These are phyloP conservation scores for Saccharomycopsis javanensis DNA, from an alignment of 805 yeast genomes.

Conservation along the genomic window DNA sequence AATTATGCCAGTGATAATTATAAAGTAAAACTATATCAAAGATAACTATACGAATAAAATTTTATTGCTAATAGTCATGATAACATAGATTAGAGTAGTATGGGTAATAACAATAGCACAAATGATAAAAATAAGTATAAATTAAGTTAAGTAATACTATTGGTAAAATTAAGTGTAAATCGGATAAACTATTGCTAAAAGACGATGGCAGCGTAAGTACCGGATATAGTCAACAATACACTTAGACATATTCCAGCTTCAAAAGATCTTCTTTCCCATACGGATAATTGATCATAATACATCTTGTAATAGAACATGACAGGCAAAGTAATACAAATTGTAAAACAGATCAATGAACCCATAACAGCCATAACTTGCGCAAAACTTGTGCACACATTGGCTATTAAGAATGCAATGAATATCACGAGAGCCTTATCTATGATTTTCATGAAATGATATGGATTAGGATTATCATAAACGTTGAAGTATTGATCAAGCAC, in stretches of 20 bases:
- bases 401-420: conserved; percentile 13
- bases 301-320: conserved; percentile 50
- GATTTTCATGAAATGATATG: conserved; percentile 13
- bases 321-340: conserved; percentile 65
- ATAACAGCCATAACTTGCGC: conserved; percentile 65
- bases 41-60: too few relatives aligned
- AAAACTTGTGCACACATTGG: conserved; percentile 49
- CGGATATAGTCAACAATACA: conserved; percentile 13
- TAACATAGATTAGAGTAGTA: too few relatives aligned
- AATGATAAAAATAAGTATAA: too few relatives aligned
- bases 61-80: too few relatives aligned
- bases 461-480: neutral
- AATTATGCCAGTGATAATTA: too few relatives aligned
- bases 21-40: too few relatives aligned
- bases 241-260: conserved; percentile 11
- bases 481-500: conserved; percentile 38
- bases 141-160: too few relatives aligned
- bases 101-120: too few relatives aligned
- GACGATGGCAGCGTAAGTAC: conserved; percentile 17
- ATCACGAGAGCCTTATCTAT: conserved; percentile 14
- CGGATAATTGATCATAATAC: conserved; percentile 30
- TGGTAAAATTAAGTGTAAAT: too few relatives aligned
- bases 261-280: conserved; percentile 21
- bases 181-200: neutral
- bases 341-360: conserved; percentile 65